Conservation (phyloP, 805 yeast species). For the Zygotorulaspora danielsina region DNA sequence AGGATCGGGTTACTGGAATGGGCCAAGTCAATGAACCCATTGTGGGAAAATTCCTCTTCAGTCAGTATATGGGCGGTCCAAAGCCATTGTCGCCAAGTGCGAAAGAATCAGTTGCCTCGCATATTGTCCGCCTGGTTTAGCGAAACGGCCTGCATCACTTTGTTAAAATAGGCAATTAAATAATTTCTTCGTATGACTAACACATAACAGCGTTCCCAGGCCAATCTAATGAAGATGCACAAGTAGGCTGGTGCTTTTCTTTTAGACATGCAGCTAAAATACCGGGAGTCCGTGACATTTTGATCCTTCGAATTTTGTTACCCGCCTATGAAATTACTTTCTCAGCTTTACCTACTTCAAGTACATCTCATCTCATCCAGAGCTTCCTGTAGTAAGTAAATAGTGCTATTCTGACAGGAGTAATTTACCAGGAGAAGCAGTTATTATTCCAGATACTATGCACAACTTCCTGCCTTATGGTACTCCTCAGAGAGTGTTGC, state of each 20-base stretch:
- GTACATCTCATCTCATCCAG: conserved; percentile 9
- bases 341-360: not conserved
- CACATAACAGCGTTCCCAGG: no score
- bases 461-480: conserved; percentile 8
- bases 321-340: conserved; percentile 1
- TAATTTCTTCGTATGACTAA: no score
- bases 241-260: no score
- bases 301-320: not conserved
- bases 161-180: not conserved
- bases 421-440: no score
- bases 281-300: no score
- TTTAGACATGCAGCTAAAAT: no score
- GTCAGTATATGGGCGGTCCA: conserved; percentile 69
- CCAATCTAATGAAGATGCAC: no score
- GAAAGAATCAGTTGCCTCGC: conserved; percentile 24
- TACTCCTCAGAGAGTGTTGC: conserved; percentile 13
- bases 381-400: no score
- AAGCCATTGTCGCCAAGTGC: conserved; percentile 32
- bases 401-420: no score
- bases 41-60: conserved; percentile 61
- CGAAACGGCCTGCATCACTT: not conserved
- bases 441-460: conserved; percentile 5
- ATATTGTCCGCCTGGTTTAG: conserved; percentile 19
- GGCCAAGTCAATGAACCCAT: conserved; percentile 62
- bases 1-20: conserved; percentile 38